Conservation (phyloP, 306 rosid genomes). For the Corylus avellana region DNA sequence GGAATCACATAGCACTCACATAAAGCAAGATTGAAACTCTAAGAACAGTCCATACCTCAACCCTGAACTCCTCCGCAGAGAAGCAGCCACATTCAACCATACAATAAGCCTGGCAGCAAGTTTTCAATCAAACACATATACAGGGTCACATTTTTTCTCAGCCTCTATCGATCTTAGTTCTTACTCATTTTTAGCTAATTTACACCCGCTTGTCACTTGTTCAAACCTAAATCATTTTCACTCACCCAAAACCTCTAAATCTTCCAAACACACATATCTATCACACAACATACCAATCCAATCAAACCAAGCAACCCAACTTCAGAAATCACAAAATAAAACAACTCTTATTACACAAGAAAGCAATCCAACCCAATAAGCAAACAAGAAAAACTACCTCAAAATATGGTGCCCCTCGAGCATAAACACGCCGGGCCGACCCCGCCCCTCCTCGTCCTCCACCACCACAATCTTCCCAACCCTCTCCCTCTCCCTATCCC, state of each 20-base stretch:
- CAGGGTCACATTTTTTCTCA: background rate
- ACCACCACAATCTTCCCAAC: slow-evolving; percentile 71
- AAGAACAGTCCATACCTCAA: background rate
- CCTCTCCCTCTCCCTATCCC: slow-evolving; percentile 53
- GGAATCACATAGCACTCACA: background rate
- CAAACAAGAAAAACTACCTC: slow-evolving; percentile 42
- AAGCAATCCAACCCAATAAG: background rate
- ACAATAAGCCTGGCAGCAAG: background rate
- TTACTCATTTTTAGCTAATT: background rate
- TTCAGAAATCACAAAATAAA: background rate
- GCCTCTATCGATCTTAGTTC: too few relatives aligned
- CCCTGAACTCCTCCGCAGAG: background rate
- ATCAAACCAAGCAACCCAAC: too few relatives aligned
- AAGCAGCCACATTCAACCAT: background rate
- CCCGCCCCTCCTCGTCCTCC: slow-evolving; percentile 34
- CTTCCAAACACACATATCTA: background rate
- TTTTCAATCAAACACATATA: background rate
- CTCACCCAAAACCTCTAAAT: background rate
- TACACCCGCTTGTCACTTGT: background rate
- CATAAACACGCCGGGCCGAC: slow-evolving; percentile 65
- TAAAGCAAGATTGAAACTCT: background rate
- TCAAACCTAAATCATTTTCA: background rate
- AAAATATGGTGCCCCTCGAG: slow-evolving; percentile 67
- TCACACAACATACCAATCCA: background rate
- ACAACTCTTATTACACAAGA: background rate